Evolutionary conservation across 805 yeast genomes (phyloP).

Genomic region (Candida michaelii): DNA sequence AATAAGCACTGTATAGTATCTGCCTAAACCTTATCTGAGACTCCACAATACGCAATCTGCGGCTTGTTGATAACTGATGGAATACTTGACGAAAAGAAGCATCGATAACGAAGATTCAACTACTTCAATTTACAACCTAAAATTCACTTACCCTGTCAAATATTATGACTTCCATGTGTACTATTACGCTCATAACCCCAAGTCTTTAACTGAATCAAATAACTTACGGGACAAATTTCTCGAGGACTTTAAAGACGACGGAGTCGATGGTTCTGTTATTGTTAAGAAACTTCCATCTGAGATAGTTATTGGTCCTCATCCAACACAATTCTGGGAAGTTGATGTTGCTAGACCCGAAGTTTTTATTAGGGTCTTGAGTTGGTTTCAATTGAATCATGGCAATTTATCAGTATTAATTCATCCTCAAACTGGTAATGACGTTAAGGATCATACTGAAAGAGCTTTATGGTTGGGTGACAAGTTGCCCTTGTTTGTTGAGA

Average conservation of each 20-base stretch:
- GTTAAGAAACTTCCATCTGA: constrained; percentile 28
- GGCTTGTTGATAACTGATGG: constrained; percentile 18
- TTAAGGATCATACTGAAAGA: constrained; percentile 25
- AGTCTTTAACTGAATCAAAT: constrained; percentile 22
- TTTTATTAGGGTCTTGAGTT: constrained; percentile 25
- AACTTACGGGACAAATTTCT: constrained; percentile 21
- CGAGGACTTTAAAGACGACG: constrained; percentile 23
- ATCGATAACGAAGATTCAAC: constrained; percentile 16
- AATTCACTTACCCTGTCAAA: constrained; percentile 24
- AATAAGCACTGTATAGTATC: no score
- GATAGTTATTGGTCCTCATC: constrained; percentile 31
- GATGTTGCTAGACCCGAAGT: constrained; percentile 32
- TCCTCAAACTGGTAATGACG: constrained; percentile 33
- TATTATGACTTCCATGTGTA: constrained; percentile 35
- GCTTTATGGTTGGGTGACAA: constrained; percentile 33
- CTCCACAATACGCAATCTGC: constrained; percentile 1
- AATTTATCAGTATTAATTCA: constrained; percentile 31
- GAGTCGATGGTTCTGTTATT: constrained; percentile 26
- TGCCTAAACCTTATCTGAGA: not conserved
- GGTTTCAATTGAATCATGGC: constrained; percentile 34
- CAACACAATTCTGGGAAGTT: constrained; percentile 34
- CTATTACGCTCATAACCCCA: constrained; percentile 22
- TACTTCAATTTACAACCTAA: constrained; percentile 21
- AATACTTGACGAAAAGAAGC: constrained; percentile 25
- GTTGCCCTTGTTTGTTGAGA: constrained; percentile 18